These are phyloP conservation scores for Vicia villosa DNA, from an alignment of 306 rosid species.

Conservation along the genomic window DNA sequence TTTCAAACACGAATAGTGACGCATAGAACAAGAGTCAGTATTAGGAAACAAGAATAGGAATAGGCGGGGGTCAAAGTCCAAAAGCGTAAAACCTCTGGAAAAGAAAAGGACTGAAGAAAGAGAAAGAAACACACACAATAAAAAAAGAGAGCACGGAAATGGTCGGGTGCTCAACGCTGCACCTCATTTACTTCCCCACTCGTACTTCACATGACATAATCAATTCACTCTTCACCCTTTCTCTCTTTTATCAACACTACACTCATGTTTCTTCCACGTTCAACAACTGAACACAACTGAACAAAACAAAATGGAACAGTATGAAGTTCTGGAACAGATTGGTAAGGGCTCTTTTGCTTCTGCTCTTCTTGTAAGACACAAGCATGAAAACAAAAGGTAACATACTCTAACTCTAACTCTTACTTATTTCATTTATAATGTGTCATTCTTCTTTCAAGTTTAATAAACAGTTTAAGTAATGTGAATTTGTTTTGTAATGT, in stretches of 20 bases:
- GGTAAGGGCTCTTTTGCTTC: constrained; percentile 97
- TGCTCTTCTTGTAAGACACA: constrained; percentile 90
- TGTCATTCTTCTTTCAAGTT: background rate
- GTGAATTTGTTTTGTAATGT: background rate
- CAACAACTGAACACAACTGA: background rate
- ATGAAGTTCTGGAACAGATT: constrained; percentile 84
- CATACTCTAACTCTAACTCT: constrained; percentile 24
- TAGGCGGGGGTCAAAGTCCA: too few species aligned
- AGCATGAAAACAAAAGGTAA: constrained; percentile 78
- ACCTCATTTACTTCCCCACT: background rate
- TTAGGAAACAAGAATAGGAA: too few species aligned
- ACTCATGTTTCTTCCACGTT: constrained; percentile 6
- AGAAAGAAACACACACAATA: too few species aligned
- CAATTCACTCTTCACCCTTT: background rate
- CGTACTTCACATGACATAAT: background rate
- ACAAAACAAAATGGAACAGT: constrained; percentile 66
- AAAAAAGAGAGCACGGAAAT: background rate
- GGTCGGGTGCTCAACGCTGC: background rate
- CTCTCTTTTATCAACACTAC: background rate
- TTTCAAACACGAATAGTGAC: too few species aligned
- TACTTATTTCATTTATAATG: background rate
- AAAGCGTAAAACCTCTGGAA: too few species aligned
- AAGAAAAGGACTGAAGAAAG: too few species aligned
- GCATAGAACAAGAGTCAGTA: too few species aligned
- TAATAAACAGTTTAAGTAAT: background rate